Evolutionary conservation across 352 stramenopile species (phyloP), one percentile per base, ranked within the genome.

Genomic region (Globisporangium irregulare): DNA sequence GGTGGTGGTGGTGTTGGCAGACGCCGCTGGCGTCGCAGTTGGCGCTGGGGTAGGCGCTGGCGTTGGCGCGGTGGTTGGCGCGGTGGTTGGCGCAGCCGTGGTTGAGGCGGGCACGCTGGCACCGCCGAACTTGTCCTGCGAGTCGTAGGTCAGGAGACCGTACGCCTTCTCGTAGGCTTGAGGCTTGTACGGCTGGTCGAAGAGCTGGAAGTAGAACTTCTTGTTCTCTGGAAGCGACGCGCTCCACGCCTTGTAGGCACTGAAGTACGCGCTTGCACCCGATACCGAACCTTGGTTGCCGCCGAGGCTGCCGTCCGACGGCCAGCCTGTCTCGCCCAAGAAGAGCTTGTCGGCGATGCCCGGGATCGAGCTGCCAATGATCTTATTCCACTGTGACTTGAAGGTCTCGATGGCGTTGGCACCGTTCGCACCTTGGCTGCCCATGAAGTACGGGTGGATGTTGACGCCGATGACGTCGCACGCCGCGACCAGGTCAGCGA

Each of bases 131-230:
- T 93, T 93, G 62, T 76, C 55, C 67, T 76, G 66, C 24, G 65
- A 75, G 72, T 85, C 68, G 41, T 72, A 65, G 1, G 63, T 76
- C 46, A 89, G 64, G 41, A 93, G 66, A 14, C 81, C 86, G 68
- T 79, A 93, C 55, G 66, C 73, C 65, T 79, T 57, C 67, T 93
- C 86, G 65, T 79, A 90, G 0, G 43, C 55, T 32, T 73, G 59
- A 0, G 68, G 56, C 60, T 82, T 80, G 71, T 76, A 73, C 7
- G 80, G 79, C 25, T 76, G 79, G 74, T 93, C 82, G 62, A 88
- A 93, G 67, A 91, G 83, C 73, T 92, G 84, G 75, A 93, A 92
- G 78, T 89, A 92, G 69, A 81, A 91, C 62, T 88, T 87, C 54
- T 77, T 70, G 70, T 60, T 65, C 65, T 84, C 79, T 36, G 78